Conservation (phyloP, 495 filamentous ascomycete species). For the Aspergillus heteromorphus region DNA sequence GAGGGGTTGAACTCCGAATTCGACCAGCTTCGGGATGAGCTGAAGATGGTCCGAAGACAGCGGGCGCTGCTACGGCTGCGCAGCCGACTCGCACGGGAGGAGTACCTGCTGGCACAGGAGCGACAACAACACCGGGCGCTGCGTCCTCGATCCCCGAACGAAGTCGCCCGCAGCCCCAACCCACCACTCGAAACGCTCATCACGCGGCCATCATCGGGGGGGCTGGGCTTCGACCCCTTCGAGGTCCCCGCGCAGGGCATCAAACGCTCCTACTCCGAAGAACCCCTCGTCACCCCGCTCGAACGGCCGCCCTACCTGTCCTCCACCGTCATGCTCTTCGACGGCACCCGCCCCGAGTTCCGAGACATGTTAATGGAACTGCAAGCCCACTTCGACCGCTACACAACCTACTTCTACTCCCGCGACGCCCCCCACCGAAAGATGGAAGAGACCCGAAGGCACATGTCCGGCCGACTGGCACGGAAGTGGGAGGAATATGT, state of each 20-base stretch:
- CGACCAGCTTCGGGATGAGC: not conserved
- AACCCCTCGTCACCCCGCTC: not conserved
- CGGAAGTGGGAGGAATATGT: slow-evolving; percentile 1
- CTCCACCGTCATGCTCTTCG: not conserved
- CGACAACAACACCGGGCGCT: not conserved
- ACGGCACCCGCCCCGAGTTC: not conserved
- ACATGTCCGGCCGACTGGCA: not conserved
- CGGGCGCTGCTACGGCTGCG: slow-evolving; percentile 7
- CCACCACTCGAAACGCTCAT: not conserved
- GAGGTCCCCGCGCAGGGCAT: not conserved
- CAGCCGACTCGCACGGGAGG: slow-evolving; percentile 3
- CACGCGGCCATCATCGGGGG: not conserved
- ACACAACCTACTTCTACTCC: too few species aligned
- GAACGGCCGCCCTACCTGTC: not conserved
- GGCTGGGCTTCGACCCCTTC: not conserved
- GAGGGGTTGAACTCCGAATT: slow-evolving; percentile 2
- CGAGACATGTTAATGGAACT: not conserved
- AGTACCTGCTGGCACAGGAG: not conserved
- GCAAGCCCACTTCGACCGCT: not conserved
- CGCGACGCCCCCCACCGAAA: not conserved
- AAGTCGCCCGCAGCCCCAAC: not conserved
- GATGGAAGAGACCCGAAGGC: not conserved
- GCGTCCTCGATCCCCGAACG: not conserved
- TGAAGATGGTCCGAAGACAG: slow-evolving; percentile 3
- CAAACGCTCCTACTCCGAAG: slow-evolving; percentile 8